Evolutionary conservation across 192 early-diverging fungal genomes (phyloP), one percentile per base, ranked within the genome.

Genomic region (Backusella australiensis): DNA sequence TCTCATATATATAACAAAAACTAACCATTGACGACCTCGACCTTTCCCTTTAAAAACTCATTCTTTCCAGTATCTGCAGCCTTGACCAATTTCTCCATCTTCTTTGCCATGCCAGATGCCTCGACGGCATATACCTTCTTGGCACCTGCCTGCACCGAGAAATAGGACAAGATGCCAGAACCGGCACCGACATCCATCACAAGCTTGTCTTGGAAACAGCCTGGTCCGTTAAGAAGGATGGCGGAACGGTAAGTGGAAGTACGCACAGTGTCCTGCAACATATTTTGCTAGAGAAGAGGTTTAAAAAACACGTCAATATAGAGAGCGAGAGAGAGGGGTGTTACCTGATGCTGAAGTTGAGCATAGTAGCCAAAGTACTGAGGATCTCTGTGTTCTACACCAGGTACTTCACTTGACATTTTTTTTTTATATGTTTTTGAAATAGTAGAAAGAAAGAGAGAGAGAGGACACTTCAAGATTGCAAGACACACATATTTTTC

Each of bases 181-280:
- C 95, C 96, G 21, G 97, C 94, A 29, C 98, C 98, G 52, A 98
- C 91, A 81, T 99, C 98, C 91, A 97, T 93, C 34, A 97, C 94
- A 2, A 92, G 75, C 77, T 95, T 93, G 68, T 93, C 89, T 70
- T 88, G 78, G 74, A 99, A 97, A 70, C 93, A 86, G 36, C 85
- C 76, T 4, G 90, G 82, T 2, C 87, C 86, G 81, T 98, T 98
- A 42, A 91, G 81, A 6, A 95, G 76, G 69, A 99, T 99, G 4
- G 98, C 96, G 23, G 92, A 92, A 75, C 96, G 92, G 83, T 98
- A 99, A 29, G 94, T 89, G 8, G 94, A 94, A n/a, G 98, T 99
- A 36, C 98, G 87, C 21, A 99, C 93, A 32, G 87, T 90, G 81
- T 99, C 98, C 85, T 96, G 93, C 15, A 99, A 90, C 97, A 99